These are phyloP conservation scores for Pichia sporocuriosa DNA, from an alignment of 805 yeast genomes.

Conservation along the genomic window DNA sequence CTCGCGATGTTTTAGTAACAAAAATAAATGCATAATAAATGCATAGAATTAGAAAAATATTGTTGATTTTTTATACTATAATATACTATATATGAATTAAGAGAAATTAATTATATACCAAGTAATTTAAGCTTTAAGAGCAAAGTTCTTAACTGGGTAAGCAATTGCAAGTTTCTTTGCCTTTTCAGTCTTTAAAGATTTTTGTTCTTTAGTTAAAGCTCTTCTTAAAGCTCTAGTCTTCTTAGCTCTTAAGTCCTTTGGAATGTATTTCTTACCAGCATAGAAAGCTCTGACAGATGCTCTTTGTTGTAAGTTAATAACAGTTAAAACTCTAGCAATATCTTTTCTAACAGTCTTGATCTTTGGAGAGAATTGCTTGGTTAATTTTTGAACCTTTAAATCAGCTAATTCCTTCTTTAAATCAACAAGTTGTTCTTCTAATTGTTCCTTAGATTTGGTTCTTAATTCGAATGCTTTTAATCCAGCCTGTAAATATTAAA, in stretches of 20 bases:
- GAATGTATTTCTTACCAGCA: conserved; percentile 91
- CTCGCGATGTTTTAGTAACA: background rate
- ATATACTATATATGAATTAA: conserved; percentile 6
- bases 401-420: conserved; percentile 94
- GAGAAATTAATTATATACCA: background rate
- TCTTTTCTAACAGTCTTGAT: conserved; percentile 96
- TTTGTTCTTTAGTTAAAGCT: conserved; percentile 84
- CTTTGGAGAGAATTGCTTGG: conserved; percentile 90
- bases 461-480: conserved; percentile 94
- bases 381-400: conserved; percentile 92
- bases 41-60: background rate
- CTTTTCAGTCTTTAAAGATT: conserved; percentile 74
- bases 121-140: conserved; percentile 84
- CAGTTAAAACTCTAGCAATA: conserved; percentile 96
- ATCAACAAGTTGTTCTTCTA: conserved; percentile 89
- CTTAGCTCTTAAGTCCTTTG: conserved; percentile 99
- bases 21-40: background rate
- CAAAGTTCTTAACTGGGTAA: conserved; percentile 97
- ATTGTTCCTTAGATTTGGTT: conserved; percentile 94
- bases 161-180: conserved; percentile 88
- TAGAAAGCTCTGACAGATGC: conserved; percentile 90
- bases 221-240: conserved; percentile 99
- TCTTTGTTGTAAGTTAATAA: conserved; percentile 96
- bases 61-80: conserved; percentile 3
- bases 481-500: conserved; percentile 52